phyloP scores from a whole-genome alignment of 2,329 filamentous ascomycete species.

The Exophiala viscosa region DNA sequence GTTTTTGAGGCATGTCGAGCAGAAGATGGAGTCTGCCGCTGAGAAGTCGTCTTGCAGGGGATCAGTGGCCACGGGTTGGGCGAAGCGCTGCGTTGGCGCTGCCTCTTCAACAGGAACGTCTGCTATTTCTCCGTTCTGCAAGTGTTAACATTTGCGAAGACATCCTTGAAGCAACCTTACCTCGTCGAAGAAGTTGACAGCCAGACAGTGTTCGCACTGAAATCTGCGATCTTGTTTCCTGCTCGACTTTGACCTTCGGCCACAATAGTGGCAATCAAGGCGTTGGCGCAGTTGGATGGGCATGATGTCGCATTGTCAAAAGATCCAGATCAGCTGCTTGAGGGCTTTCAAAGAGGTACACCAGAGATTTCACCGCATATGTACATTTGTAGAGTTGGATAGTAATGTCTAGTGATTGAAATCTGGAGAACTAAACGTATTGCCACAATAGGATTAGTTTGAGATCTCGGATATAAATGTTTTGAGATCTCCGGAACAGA shows the following conservation, averaged over 20 bases:
- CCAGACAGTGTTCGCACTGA: constrained; percentile 73
- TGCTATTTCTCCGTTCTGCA: constrained; percentile 78
- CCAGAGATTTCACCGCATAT: no score
- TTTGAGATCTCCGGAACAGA: no score
- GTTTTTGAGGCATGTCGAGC: constrained; percentile 79
- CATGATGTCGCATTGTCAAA: constrained; percentile 33
- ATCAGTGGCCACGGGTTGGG: constrained; percentile 36
- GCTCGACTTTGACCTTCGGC: constrained; percentile 39
- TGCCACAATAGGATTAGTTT: background rate
- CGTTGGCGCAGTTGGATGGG: constrained; percentile 41
- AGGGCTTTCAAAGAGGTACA: no score
- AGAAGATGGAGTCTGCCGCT: constrained; percentile 52
- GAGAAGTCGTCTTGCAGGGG: constrained; percentile 22
- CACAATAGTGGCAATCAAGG: constrained; percentile 80
- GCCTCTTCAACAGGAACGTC: constrained; percentile 69
- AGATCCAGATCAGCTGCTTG: background rate
- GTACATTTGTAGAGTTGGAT: no score
- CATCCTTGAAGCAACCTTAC: constrained; percentile 47
- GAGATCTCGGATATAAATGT: no score
- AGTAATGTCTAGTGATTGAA: no score
- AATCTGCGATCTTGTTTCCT: constrained; percentile 62
- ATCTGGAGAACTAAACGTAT: background rate
- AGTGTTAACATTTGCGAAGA: constrained; percentile 27
- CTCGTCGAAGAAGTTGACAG: constrained; percentile 84
- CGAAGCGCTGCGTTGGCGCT: constrained; percentile 47